Percentiles rank a stretch among this genome's conserved stretches.
These are phyloP conservation scores for Rhizopus arrhizus DNA, from an alignment of 371 early-diverging fungal species.

Conservation along the genomic window DNA sequence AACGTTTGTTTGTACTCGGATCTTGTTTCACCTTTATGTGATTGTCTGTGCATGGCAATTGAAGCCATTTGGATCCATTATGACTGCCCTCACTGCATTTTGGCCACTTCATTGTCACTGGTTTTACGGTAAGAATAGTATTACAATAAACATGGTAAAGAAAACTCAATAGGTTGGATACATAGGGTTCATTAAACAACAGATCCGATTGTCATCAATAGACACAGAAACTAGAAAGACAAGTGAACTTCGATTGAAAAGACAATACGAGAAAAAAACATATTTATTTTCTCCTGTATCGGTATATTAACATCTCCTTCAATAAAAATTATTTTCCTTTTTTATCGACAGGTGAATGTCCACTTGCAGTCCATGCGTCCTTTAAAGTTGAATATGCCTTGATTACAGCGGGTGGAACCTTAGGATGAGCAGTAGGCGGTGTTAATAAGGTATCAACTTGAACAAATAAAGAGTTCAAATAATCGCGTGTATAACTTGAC, in stretches of 20 bases:
- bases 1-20: slow-evolving; percentile 39
- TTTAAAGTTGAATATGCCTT: slow-evolving; percentile 22
- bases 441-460: slow-evolving; percentile 15
- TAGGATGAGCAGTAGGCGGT: slow-evolving; percentile 34
- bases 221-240: background rate
- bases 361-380: background rate
- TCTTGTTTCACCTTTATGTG: slow-evolving; percentile 46
- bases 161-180: too few relatives aligned
- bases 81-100: slow-evolving; percentile 23
- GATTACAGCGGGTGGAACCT: slow-evolving; percentile 26
- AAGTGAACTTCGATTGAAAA: background rate
- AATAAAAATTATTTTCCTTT: slow-evolving; percentile 8
- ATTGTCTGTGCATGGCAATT: slow-evolving; percentile 24
- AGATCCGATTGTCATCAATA: slow-evolving; percentile 17
- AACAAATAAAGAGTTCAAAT: slow-evolving; percentile 1
- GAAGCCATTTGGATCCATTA: slow-evolving; percentile 17
- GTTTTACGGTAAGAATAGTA: slow-evolving; percentile 43
- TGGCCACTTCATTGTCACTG: slow-evolving; percentile 53
- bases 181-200: slow-evolving; percentile 36
- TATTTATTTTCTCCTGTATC: slow-evolving; percentile 21
- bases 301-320: slow-evolving; percentile 15
- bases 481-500: slow-evolving; percentile 19
- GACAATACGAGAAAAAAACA: background rate
- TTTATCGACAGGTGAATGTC: too few relatives aligned
- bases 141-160: too few relatives aligned